Percentiles rank a stretch among this genome's conserved stretches.
phyloP scores from a whole-genome alignment of 441 rosid species.

The Erysimum cheiri region DNA sequence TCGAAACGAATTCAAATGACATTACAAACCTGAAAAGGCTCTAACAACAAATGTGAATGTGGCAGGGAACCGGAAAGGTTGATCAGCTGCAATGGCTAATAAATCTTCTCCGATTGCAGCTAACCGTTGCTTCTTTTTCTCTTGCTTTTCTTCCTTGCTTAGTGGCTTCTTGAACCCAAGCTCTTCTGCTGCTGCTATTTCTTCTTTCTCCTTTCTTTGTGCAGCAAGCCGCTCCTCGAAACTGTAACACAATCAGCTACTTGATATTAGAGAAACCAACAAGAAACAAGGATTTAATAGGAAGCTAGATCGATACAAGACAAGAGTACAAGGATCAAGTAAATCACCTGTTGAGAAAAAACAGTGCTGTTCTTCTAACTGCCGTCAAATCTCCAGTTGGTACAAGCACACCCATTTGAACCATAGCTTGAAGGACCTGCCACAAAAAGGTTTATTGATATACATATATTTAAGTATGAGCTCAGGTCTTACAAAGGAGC shows the following conservation, averaged over 20 bases:
- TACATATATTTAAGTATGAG: slow-evolving; percentile 20
- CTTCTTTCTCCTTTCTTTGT: slow-evolving; percentile 94
- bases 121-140: slow-evolving; percentile 94
- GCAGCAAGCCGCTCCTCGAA: slow-evolving; percentile 96
- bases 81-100: slow-evolving; percentile 95
- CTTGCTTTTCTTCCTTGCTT: slow-evolving; percentile 88
- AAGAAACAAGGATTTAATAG: neutral
- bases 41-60: slow-evolving; percentile 99
- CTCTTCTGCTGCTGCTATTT: slow-evolving; percentile 63
- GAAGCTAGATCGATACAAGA: neutral
- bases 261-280: slow-evolving; percentile 6
- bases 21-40: slow-evolving; percentile 88
- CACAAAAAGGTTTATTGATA: slow-evolving; percentile 32
- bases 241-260: slow-evolving; percentile 51
- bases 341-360: slow-evolving; percentile 89
- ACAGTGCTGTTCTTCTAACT: slow-evolving; percentile 89
- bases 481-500: slow-evolving; percentile 24
- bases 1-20: neutral
- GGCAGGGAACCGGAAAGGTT: slow-evolving; percentile 98
- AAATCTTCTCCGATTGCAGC: slow-evolving; percentile 99
- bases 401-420: slow-evolving; percentile 99
- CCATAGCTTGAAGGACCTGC: slow-evolving; percentile 94
- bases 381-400: slow-evolving; percentile 99
- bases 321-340: slow-evolving; percentile 1
- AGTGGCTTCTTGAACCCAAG: slow-evolving; percentile 94